Evolutionary conservation across 2,329 filamentous ascomycete genomes (phyloP).

Genomic region (Colletotrichum godetiae): DNA sequence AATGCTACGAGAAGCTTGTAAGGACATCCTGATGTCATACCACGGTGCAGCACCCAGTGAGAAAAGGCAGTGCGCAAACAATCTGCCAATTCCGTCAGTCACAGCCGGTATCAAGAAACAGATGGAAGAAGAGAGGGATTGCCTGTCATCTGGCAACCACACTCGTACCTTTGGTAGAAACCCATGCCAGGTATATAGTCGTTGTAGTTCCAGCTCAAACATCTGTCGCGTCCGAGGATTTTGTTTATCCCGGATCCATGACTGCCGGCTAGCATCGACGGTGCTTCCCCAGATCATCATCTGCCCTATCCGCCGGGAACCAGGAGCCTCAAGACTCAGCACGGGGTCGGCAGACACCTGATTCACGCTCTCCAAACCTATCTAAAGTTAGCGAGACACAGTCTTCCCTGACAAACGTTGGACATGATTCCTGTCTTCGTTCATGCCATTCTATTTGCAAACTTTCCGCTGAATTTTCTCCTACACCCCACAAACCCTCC

Average conservation of each 20-base stretch:
- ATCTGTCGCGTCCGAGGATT: background rate
- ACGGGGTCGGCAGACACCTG: constrained; percentile 9
- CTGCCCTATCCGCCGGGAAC: constrained; percentile 10
- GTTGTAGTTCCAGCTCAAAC: constrained; percentile 14
- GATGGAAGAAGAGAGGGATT: background rate
- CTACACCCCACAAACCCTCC: constrained; percentile 24
- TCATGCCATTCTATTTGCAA: constrained; percentile 24
- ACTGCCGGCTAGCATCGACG: background rate
- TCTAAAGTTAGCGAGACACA: constrained; percentile 1
- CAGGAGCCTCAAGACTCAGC: constrained; percentile 3
- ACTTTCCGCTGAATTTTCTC: constrained; percentile 11
- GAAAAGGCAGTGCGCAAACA: background rate
- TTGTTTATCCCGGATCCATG: constrained; percentile 24
- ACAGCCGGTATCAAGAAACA: background rate
- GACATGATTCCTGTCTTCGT: background rate
- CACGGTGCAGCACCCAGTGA: background rate
- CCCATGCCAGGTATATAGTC: background rate
- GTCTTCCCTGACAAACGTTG: constrained; percentile 3
- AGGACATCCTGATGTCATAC: background rate
- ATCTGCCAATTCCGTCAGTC: background rate
- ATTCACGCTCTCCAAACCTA: constrained; percentile 1
- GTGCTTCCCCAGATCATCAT: constrained; percentile 1
- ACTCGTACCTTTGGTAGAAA: background rate
- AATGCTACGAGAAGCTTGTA: background rate
- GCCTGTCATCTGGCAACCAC: background rate